phyloP scores from a whole-genome alignment of 2,329 filamentous ascomycete species.

The Arthroderma uncinatum region DNA sequence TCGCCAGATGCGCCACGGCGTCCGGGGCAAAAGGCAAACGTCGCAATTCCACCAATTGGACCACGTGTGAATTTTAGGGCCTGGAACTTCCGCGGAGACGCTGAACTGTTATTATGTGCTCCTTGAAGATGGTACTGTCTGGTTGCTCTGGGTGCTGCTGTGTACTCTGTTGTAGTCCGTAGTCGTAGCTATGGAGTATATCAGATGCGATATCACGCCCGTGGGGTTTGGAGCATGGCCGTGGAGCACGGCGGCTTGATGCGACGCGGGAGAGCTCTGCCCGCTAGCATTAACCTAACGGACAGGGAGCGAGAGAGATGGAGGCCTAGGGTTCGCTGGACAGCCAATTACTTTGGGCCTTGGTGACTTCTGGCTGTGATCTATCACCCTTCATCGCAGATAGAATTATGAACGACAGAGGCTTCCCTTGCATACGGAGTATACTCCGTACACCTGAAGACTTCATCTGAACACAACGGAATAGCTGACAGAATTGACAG shows the following conservation, averaged over 20 bases:
- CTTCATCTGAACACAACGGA: too few species aligned
- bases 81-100: neutral
- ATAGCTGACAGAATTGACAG: too few species aligned
- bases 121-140: neutral
- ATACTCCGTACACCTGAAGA: too few species aligned
- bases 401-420: too few species aligned
- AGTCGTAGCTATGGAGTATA: neutral
- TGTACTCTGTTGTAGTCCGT: neutral
- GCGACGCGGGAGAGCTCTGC: neutral
- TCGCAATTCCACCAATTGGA: neutral
- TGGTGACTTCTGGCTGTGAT: too few species aligned
- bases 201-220: neutral
- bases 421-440: too few species aligned
- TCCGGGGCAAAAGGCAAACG: neutral
- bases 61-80: neutral
- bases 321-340: too few species aligned
- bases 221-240: neutral
- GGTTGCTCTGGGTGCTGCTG: too few species aligned
- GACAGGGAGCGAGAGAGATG: neutral
- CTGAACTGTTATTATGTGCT: neutral
- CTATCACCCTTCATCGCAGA: too few species aligned
- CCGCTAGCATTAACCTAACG: neutral
- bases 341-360: too few species aligned
- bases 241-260: neutral
- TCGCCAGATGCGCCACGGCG: neutral